Evolutionary conservation across 2,329 filamentous ascomycete species (phyloP).

Genomic region (Chrysosporium keratinophilum): DNA sequence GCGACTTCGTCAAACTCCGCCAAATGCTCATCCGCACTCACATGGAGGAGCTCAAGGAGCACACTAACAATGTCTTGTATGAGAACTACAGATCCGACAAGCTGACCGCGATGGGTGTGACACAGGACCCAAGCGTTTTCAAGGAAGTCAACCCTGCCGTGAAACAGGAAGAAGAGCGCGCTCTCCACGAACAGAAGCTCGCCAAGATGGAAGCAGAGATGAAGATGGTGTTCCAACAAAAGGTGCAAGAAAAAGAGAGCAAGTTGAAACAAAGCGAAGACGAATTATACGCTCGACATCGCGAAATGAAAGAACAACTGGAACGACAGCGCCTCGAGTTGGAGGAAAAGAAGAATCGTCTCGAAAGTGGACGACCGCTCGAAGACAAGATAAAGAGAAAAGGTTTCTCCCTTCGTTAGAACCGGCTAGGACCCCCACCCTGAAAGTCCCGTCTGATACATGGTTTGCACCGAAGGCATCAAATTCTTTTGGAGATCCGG

Average conservation of each 20-base stretch:
- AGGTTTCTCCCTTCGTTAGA: conserved; percentile 95
- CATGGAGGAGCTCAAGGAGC: conserved; percentile 99
- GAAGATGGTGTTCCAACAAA: conserved; percentile 99
- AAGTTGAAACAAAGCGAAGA: conserved; percentile 99
- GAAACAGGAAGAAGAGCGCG: conserved; percentile 98
- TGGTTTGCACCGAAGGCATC: conserved; percentile 9
- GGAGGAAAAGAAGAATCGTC: conserved; percentile 93
- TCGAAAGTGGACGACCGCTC: conserved; percentile 90
- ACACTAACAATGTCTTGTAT: conserved; percentile 97
- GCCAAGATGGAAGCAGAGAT: conserved; percentile 99
- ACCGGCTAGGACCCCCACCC: neutral
- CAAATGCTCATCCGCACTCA: conserved; percentile 99
- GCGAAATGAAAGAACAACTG: conserved; percentile 99
- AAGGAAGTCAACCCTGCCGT: conserved; percentile 99
- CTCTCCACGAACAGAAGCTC: conserved; percentile 97
- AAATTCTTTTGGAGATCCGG: conserved; percentile 3
- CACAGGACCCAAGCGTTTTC: conserved; percentile 97
- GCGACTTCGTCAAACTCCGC: conserved; percentile 98
- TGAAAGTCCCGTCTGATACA: conserved; percentile 17
- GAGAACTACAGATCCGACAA: conserved; percentile 99
- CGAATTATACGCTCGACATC: conserved; percentile 92
- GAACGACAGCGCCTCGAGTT: conserved; percentile 89
- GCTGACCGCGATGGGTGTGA: conserved; percentile 95
- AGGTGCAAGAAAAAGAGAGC: conserved; percentile 98
- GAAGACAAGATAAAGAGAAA: conserved; percentile 99